Conservation (phyloP, 202 grass and related monocot species). For the Hordeum pubiflorum region DNA sequence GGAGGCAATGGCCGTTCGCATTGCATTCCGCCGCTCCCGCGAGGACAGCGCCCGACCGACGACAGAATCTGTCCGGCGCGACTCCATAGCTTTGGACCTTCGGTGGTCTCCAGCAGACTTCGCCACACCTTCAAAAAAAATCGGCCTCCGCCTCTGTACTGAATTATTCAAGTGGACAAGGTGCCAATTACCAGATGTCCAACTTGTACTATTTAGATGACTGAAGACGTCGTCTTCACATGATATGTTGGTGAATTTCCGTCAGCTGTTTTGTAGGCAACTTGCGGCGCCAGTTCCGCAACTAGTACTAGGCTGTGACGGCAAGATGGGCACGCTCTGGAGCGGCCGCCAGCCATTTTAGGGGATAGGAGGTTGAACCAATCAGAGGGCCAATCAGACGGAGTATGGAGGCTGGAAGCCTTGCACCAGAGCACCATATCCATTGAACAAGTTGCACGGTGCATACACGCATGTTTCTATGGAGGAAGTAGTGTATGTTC, state of each 20-base stretch:
- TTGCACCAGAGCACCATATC: conserved; percentile 3
- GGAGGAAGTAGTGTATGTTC: neutral
- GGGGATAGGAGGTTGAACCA: neutral
- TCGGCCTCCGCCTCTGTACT: neutral
- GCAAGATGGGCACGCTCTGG: neutral
- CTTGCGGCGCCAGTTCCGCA: conserved; percentile 17
- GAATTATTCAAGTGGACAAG: conserved; percentile 5
- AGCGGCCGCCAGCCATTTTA: neutral
- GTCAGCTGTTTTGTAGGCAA: conserved; percentile 3
- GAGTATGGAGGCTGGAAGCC: neutral
- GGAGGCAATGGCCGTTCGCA: no score
- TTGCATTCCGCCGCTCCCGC: no score
- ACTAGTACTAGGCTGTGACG: neutral
- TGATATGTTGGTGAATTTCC: neutral
- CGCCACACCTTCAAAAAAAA: no score
- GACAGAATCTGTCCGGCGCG: no score
- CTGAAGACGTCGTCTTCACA: conserved; percentile 40
- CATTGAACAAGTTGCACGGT: conserved; percentile 2
- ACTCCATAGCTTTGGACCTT: no score
- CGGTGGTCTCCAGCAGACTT: no score
- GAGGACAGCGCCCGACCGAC: no score
- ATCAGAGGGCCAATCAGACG: neutral
- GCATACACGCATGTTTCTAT: neutral
- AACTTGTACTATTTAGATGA: neutral
- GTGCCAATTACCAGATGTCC: conserved; percentile 1